phyloP scores from a whole-genome alignment of 441 rosid genomes.

The Euphorbia schlechtendalii region DNA sequence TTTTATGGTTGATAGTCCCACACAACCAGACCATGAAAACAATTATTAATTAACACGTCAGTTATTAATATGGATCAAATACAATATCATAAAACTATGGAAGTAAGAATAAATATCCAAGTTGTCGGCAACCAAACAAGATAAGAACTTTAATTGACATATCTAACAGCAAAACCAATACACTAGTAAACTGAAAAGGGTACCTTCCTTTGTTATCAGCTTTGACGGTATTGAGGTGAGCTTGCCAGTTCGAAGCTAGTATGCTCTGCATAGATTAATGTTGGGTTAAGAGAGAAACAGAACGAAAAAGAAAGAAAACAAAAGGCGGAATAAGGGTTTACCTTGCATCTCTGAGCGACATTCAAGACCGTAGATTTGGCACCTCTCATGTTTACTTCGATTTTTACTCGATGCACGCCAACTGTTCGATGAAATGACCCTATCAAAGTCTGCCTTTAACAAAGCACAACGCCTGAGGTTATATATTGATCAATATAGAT shows the following conservation, averaged over 20 bases:
- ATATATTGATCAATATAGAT: no score
- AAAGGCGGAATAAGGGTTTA: conserved; percentile 5
- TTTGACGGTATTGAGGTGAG: conserved; percentile 64
- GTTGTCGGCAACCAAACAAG: conserved; percentile 9
- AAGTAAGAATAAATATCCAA: not conserved
- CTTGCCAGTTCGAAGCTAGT: conserved; percentile 82
- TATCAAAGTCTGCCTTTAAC: not conserved
- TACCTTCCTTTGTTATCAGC: conserved; percentile 88
- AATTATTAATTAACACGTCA: not conserved
- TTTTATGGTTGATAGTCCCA: not conserved
- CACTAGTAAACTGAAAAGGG: conserved; percentile 5
- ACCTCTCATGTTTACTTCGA: conserved; percentile 36
- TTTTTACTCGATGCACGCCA: conserved; percentile 20
- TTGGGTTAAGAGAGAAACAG: conserved; percentile 1
- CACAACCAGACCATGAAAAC: not conserved
- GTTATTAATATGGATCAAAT: not conserved
- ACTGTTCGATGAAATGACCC: conserved; percentile 45
- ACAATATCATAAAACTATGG: not conserved
- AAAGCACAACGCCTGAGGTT: not conserved
- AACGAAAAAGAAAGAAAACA: not conserved
- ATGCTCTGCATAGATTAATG: conserved; percentile 38
- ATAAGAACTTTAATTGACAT: not conserved
- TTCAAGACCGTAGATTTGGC: conserved; percentile 41
- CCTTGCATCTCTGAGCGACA: conserved; percentile 77
- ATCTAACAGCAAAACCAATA: not conserved